Base-by-base conservation (phyloP, 225 moss, liverwort and hornwort genomes). In the Sphagnum tenellum region DNA sequence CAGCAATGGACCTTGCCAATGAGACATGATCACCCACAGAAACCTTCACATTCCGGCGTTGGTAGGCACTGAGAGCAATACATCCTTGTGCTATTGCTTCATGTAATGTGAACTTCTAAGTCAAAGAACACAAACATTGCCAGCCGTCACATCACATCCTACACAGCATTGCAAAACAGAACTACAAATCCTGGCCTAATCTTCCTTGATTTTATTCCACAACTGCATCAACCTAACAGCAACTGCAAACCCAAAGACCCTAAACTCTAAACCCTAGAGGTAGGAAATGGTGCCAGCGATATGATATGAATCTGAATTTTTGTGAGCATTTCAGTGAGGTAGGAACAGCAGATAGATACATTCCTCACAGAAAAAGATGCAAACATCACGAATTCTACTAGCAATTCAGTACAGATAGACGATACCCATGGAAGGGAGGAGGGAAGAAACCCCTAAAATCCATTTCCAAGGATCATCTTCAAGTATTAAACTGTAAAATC, bases 1-100 rank as follows among this genome's bases (percentile, higher is more conserved):
- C 29, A 29, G 29, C 29, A 29, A 29, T 29, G 29, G 29, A 95
- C 95, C 82, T 86, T 3, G 71, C 78, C 0, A 92, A 89, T 53
- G 72, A 62, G 7, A 92, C 73, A 12, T 56, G 13, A 65, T 98
- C 92, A 50, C 77, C 78, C 55, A 66, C 60, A 14, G 90, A 92
- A 55, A 98, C 90, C 79, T 70, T 92, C 60, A 98, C 60, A 67
- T 81, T 87, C n/a, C 68, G 63, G 55, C 92, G 85, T 67, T 92
- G 92, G 11, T 67, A 64, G 63, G 55, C 72, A 77, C 92, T 92
- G 49, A 98, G 83, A 72, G 84, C 96, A 67, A 98, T 56, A 48
- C 59, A 46, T 13, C 83, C 85, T 60, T 85, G 81, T 60, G 50
- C 47, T 61, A 96, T 46, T 12, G 52, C 56, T 14, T 83, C 77